Evolutionary conservation across 768 basidiomycete species (phyloP), one percentile per base, ranked within the genome.

Genomic region (Termitomyces sp.): DNA sequence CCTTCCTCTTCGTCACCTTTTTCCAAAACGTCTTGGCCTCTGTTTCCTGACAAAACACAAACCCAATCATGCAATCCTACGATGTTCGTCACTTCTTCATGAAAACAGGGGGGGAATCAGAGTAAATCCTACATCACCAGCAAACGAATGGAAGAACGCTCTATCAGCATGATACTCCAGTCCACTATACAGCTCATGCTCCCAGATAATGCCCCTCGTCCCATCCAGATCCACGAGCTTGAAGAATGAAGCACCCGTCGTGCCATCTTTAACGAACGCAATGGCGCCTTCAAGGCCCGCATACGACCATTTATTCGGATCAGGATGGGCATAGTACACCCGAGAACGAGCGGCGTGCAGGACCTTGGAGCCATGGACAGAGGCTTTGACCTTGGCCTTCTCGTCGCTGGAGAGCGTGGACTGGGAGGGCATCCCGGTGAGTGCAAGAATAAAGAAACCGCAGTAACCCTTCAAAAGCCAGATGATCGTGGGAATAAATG

Each of bases 121-220:
- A 10, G 42, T 12, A 6, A n/a, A 80, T n/a, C 94, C 72, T 66
- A 96, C 95, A 75, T 99, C 95, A 51, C 91, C 88, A 3, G 86
- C 77, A 70, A 97, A 98, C 1, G 93, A 86, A 73, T 96, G 91
- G 66, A 98, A 97, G 80, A 87, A 95, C 2, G 88, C 80, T 58
- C 94, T 77, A 67, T 98, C 96, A 65, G 88, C 80, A 65, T 82
- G 74, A 67, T 93, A 92, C 55, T 89, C 83, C 60, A 96, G 81
- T 32, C 84, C 85, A 25, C 88, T 78, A 63, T 94, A 96, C 5
- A 98, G 71, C 68, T 96, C 94, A 61, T 97, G 91, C 56, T 93
- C 85, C 96, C 96, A 99, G 42, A 94, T 83, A 21, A 94, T 81
- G 5, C 93, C 94, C 53, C 93, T 74, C 3, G 91, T 91, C 19